Conservation (phyloP, 2,329 filamentous ascomycete genomes). For the Pseudogymnoascus sp. region DNA sequence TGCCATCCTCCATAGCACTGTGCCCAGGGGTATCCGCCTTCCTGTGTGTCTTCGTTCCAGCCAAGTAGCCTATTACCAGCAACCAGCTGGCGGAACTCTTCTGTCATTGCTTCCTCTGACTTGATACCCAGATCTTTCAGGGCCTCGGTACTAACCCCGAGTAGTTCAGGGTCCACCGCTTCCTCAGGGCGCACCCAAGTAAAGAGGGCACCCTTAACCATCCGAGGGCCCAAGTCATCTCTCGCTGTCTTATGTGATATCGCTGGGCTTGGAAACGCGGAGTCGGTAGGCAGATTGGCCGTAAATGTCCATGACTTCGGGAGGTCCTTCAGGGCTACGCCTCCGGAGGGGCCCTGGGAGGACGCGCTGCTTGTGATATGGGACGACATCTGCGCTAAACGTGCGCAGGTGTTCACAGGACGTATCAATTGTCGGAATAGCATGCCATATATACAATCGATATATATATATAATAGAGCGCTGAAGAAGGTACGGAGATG, state of each 20-base stretch:
- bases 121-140: constrained; percentile 74
- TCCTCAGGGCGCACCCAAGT: constrained; percentile 82
- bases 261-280: constrained; percentile 70
- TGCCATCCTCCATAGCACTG: constrained; percentile 90
- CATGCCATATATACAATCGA: constrained; percentile 18
- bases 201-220: constrained; percentile 79
- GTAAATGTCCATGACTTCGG: constrained; percentile 61
- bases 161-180: constrained; percentile 65
- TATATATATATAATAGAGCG: neutral
- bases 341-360: constrained; percentile 17
- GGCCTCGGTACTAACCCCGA: constrained; percentile 72
- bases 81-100: constrained; percentile 70
- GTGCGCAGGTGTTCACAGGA: constrained; percentile 27
- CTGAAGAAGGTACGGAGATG: neutral
- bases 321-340: constrained; percentile 42
- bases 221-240: constrained; percentile 66
- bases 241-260: constrained; percentile 76
- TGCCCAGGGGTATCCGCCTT: constrained; percentile 89
- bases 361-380: constrained; percentile 30
- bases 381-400: constrained; percentile 39
- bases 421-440: constrained; percentile 23
- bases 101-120: constrained; percentile 57
- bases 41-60: constrained; percentile 57
- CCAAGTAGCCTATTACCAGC: constrained; percentile 78
- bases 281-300: constrained; percentile 65